Evolutionary conservation across 2,329 filamentous ascomycete species (phyloP).

Genomic region (Xylariales sp.): DNA sequence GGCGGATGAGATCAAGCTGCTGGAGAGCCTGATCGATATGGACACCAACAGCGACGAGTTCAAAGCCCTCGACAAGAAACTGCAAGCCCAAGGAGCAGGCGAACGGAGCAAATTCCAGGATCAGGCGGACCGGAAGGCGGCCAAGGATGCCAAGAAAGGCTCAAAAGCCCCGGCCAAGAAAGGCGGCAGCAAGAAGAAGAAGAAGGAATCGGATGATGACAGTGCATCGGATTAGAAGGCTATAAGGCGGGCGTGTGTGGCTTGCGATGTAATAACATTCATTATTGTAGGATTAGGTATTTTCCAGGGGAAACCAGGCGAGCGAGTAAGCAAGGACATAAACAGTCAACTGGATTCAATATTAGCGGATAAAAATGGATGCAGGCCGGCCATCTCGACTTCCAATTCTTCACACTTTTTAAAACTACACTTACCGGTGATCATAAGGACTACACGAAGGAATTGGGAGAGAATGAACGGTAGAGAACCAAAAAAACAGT

Average conservation of each 20-base stretch:
- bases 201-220: conserved; percentile 13
- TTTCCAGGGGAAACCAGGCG: too few species aligned
- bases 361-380: too few species aligned
- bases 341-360: too few species aligned
- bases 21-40: conserved; percentile 84
- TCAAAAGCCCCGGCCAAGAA: conserved; percentile 11
- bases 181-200: conserved; percentile 25
- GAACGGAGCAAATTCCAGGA: conserved; percentile 74
- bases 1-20: conserved; percentile 90
- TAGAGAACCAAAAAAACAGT: too few species aligned
- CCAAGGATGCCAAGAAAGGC: conserved; percentile 48
- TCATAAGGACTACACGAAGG: too few species aligned
- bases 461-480: too few species aligned
- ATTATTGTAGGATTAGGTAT: too few species aligned
- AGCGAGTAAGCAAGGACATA: conserved; percentile 5
- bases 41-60: conserved; percentile 75
- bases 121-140: conserved; percentile 72
- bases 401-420: too few species aligned
- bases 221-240: conserved; percentile 18
- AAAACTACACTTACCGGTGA: too few species aligned
- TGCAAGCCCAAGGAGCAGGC: conserved; percentile 63
- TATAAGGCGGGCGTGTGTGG: too few species aligned
- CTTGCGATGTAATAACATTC: too few species aligned
- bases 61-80: conserved; percentile 53
- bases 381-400: too few species aligned